A percentile compares a stretch with the other conserved stretches of the same genome.
phyloP scores from a whole-genome alignment of 176 grass and related monocot species.

The Urochloa ruziziensis region DNA sequence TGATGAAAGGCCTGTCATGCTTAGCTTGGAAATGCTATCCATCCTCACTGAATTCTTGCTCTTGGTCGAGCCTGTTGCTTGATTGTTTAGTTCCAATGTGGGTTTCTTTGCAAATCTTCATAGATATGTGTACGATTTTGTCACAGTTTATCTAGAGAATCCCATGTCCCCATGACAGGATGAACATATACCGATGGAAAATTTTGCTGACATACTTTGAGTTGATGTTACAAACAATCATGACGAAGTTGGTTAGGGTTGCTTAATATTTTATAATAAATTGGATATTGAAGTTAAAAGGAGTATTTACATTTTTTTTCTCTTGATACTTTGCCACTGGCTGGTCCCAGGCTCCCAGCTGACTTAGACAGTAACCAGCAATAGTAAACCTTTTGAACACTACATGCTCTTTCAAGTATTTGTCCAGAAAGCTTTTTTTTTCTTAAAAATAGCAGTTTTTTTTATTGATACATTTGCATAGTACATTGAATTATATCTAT shows the following conservation, averaged over 20 bases:
- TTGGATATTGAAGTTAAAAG: background rate
- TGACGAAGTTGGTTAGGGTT: background rate
- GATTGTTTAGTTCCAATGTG: background rate
- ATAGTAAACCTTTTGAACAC: background rate
- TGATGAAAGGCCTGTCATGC: background rate
- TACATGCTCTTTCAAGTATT: background rate
- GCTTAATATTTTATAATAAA: background rate
- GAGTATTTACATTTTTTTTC: background rate
- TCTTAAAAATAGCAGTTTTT: background rate
- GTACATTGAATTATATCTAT: background rate
- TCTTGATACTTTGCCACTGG: background rate
- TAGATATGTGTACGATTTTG: background rate
- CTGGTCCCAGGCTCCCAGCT: background rate
- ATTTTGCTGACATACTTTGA: background rate
- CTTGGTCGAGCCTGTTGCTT: background rate
- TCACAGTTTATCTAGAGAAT: background rate
- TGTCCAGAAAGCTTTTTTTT: background rate
- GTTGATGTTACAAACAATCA: background rate
- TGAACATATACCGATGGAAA: background rate
- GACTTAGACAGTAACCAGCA: background rate
- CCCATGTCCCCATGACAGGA: background rate
- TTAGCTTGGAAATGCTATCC: background rate
- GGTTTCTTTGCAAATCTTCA: background rate
- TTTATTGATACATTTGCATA: background rate
- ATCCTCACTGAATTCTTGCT: background rate